These are phyloP conservation scores for Nemania sp. DNA, from an alignment of 2,329 filamentous ascomycete species.

Conservation along the genomic window DNA sequence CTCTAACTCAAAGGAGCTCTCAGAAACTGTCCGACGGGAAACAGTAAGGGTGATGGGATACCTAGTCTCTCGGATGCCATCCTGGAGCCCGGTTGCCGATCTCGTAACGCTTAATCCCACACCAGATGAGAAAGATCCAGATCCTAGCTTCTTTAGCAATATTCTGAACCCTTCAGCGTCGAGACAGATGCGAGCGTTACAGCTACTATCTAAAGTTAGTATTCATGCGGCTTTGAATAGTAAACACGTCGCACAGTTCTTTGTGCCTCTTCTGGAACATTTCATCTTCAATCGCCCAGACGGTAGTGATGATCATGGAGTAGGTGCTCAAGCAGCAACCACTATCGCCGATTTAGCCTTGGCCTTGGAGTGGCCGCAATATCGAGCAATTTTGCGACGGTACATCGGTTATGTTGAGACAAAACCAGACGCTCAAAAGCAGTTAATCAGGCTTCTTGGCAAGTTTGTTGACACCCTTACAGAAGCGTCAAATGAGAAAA, in stretches of 20 bases:
- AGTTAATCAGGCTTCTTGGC: slow-evolving; percentile 83
- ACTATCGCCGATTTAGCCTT: slow-evolving; percentile 80
- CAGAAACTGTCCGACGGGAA: slow-evolving; percentile 87
- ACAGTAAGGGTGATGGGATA: slow-evolving; percentile 83
- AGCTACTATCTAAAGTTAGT: slow-evolving; percentile 78
- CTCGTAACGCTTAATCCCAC: slow-evolving; percentile 74
- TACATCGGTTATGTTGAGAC: slow-evolving; percentile 85
- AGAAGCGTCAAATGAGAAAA: slow-evolving; percentile 59
- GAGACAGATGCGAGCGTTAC: slow-evolving; percentile 84
- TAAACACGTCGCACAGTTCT: slow-evolving; percentile 84
- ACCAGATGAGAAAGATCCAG: slow-evolving; percentile 72
- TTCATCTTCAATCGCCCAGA: slow-evolving; percentile 88
- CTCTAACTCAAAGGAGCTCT: slow-evolving; percentile 78
- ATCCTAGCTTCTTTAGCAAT: slow-evolving; percentile 88
- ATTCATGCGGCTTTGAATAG: slow-evolving; percentile 73
- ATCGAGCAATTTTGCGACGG: slow-evolving; percentile 83
- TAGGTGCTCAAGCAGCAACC: slow-evolving; percentile 86
- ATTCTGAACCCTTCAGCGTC: slow-evolving; percentile 90
- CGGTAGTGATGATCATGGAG: slow-evolving; percentile 80
- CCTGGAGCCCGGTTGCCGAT: slow-evolving; percentile 78
- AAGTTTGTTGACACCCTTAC: slow-evolving; percentile 83
- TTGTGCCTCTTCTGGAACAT: slow-evolving; percentile 92
- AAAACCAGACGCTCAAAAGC: slow-evolving; percentile 86
- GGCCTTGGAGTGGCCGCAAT: slow-evolving; percentile 90
- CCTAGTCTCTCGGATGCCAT: slow-evolving; percentile 76